phyloP scores from a whole-genome alignment of 768 basidiomycete species.

The Tulasnella sp. region DNA sequence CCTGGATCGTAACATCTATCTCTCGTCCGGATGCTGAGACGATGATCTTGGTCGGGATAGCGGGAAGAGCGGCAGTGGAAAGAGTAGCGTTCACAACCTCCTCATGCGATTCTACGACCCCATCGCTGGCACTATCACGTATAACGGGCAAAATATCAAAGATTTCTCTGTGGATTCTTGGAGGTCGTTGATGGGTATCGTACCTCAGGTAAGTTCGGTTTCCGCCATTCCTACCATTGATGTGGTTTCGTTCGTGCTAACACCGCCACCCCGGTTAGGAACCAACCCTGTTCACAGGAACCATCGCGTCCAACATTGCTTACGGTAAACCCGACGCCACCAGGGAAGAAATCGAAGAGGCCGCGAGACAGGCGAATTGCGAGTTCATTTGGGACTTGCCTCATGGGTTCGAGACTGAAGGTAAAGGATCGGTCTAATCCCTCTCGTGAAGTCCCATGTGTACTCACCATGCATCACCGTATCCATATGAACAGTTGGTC shows the following conservation, averaged over 20 bases:
- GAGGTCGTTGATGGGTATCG: slow-evolving; percentile 86
- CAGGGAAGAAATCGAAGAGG: slow-evolving; percentile 77
- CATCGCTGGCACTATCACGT: slow-evolving; percentile 72
- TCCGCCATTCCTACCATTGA: slow-evolving; percentile 47
- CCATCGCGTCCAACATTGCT: slow-evolving; percentile 91
- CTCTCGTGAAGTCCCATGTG: neutral
- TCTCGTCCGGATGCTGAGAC: slow-evolving; percentile 16
- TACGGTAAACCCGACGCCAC: slow-evolving; percentile 76
- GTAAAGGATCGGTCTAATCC: slow-evolving; percentile 44
- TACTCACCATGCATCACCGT: neutral
- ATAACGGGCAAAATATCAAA: slow-evolving; percentile 86
- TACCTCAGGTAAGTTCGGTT: slow-evolving; percentile 75
- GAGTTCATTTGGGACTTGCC: slow-evolving; percentile 96
- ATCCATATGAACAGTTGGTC: slow-evolving; percentile 49
- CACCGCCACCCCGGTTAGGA: slow-evolving; percentile 43
- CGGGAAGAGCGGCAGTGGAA: slow-evolving; percentile 90
- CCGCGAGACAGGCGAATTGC: slow-evolving; percentile 88
- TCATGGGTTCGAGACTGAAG: slow-evolving; percentile 87
- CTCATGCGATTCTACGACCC: slow-evolving; percentile 89
- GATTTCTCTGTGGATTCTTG: slow-evolving; percentile 82
- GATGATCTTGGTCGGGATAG: slow-evolving; percentile 40
- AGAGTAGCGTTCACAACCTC: slow-evolving; percentile 85
- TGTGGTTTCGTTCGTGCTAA: neutral
- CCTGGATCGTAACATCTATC: neutral
- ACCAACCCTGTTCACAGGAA: slow-evolving; percentile 84